These are phyloP conservation scores for Phalaenopsis equestris DNA, from an alignment of 106 monocot genomes.

Conservation along the genomic window DNA sequence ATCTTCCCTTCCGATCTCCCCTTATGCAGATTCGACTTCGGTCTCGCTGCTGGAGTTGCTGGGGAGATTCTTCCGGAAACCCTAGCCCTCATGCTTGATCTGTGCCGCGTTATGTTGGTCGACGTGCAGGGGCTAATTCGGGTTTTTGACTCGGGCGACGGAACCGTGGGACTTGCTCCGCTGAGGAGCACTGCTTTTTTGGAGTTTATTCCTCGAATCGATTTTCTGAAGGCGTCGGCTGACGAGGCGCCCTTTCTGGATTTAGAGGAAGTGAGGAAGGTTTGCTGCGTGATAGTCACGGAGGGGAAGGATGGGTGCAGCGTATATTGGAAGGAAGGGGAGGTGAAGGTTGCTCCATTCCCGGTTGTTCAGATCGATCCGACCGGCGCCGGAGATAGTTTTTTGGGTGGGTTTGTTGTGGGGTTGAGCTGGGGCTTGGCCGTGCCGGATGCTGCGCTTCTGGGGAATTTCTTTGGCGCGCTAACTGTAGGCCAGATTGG, in stretches of 20 bases:
- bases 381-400: slow-evolving; percentile 89
- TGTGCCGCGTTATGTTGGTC: slow-evolving; percentile 65
- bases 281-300: slow-evolving; percentile 77
- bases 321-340: slow-evolving; percentile 65
- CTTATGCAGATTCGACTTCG: slow-evolving; percentile 38
- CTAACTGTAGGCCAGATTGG: slow-evolving; percentile 78
- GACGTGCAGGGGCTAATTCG: slow-evolving; percentile 86
- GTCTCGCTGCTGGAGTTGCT: slow-evolving; percentile 78
- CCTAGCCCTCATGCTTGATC: slow-evolving; percentile 47
- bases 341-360: slow-evolving; percentile 52
- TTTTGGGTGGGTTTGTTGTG: slow-evolving; percentile 63
- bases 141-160: slow-evolving; percentile 48
- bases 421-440: slow-evolving; percentile 56
- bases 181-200: slow-evolving; percentile 40
- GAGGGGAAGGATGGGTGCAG: slow-evolving; percentile 75
- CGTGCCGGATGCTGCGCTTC: slow-evolving; percentile 59
- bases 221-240: slow-evolving; percentile 77
- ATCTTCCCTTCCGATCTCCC: slow-evolving; percentile 63
- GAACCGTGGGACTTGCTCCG: slow-evolving; percentile 58
- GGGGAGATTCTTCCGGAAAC: slow-evolving; percentile 78
- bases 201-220: slow-evolving; percentile 49
- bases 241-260: slow-evolving; percentile 79
- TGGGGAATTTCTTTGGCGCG: slow-evolving; percentile 88
- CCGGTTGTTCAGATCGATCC: slow-evolving; percentile 63
- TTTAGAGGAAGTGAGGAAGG: slow-evolving; percentile 43